Evolutionary conservation across 805 yeast genomes (phyloP).

Genomic region (Starmerella cellae): DNA sequence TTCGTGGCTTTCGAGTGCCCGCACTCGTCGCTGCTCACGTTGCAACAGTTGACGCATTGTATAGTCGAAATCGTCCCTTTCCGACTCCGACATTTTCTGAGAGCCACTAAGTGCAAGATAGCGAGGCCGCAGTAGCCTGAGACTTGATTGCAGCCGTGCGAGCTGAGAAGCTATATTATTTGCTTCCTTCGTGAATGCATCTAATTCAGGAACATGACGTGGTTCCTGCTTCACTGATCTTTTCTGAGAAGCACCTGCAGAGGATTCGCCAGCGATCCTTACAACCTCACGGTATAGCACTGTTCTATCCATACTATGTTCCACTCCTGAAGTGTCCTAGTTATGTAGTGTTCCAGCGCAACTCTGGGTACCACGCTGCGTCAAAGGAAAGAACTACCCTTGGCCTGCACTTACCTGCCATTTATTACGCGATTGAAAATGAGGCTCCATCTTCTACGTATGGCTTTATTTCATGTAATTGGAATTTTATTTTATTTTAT

Average conservation of each 20-base stretch:
- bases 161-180: conserved; percentile 20
- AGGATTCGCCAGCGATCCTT: conserved; percentile 17
- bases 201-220: conserved; percentile 12
- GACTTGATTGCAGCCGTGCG: conserved; percentile 3
- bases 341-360: no score
- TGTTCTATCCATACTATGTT: conserved; percentile 19
- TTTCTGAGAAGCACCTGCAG: neutral
- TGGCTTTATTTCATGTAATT: no score
- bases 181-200: conserved; percentile 23
- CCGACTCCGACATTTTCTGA: conserved; percentile 25
- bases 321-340: no score
- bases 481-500: no score
- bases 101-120: conserved; percentile 22
- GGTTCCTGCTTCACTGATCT: neutral
- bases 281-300: conserved; percentile 21
- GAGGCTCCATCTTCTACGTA: no score
- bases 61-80: conserved; percentile 31
- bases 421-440: no score
- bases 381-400: no score
- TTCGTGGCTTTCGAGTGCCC: conserved; percentile 18
- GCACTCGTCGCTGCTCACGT: conserved; percentile 23
- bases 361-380: no score
- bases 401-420: no score
- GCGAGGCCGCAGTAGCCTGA: conserved; percentile 21
- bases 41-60: conserved; percentile 29